phyloP scores from a whole-genome alignment of 257 asterid species.

The Solanum pinnatisectum region DNA sequence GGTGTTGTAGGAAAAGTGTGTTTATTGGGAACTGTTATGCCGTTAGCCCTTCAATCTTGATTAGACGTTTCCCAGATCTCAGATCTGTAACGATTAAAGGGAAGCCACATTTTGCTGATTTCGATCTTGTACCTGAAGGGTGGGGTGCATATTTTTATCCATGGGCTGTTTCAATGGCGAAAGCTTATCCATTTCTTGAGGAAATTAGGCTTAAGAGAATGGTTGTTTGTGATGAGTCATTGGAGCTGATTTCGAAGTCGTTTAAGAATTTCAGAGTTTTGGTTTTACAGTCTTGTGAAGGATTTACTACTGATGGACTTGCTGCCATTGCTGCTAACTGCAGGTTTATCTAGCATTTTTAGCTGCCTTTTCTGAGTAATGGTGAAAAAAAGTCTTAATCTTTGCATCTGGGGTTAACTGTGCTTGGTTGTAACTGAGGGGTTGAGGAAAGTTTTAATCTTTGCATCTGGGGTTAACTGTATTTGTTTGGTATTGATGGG shows the following conservation, averaged over 20 bases:
- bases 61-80: slow-evolving; percentile 70
- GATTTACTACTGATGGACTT: slow-evolving; percentile 57
- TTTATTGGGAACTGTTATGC: slow-evolving; percentile 87
- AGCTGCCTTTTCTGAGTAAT: neutral
- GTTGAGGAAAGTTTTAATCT: neutral
- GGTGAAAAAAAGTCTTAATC: neutral
- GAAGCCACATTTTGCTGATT: slow-evolving; percentile 95
- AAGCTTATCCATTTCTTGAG: slow-evolving; percentile 65
- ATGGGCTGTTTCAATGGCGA: slow-evolving; percentile 64
- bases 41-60: slow-evolving; percentile 55
- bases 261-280: slow-evolving; percentile 50
- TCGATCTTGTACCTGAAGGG: slow-evolving; percentile 81
- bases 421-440: neutral
- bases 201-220: slow-evolving; percentile 88
- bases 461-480: neutral
- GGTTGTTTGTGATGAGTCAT: slow-evolving; percentile 71
- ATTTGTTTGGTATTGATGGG: neutral
- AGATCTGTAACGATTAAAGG: slow-evolving; percentile 77
- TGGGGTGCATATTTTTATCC: slow-evolving; percentile 79
- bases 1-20: slow-evolving; percentile 73
- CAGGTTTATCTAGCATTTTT: slow-evolving; percentile 26
- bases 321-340: slow-evolving; percentile 70
- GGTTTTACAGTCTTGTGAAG: slow-evolving; percentile 53
- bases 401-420: neutral
- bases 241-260: slow-evolving; percentile 54